phyloP scores from a whole-genome alignment of 1,284 basidiomycete genomes.

The Afroboletus lepidellus region DNA sequence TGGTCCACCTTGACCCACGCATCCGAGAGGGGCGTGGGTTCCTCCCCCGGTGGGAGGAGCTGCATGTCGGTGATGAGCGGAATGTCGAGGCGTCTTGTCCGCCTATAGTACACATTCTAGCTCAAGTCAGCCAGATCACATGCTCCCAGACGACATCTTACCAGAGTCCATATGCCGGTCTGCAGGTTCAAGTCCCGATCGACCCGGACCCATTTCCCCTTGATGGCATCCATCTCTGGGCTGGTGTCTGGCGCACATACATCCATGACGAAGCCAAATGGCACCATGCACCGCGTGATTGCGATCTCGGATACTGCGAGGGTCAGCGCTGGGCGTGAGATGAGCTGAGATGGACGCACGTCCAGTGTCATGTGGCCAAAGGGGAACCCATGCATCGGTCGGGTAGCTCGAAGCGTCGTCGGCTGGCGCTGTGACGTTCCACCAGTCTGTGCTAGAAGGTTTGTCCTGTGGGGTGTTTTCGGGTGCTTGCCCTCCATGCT shows the following conservation, averaged over 20 bases:
- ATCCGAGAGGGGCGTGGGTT: conserved; percentile 42
- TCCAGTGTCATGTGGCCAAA: conserved; percentile 81
- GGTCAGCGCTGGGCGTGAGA: conserved; percentile 5
- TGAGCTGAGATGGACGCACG: conserved; percentile 48
- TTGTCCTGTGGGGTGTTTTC: neutral
- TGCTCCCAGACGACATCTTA: conserved; percentile 22
- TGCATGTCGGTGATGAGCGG: conserved; percentile 64
- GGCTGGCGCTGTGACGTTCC: conserved; percentile 52
- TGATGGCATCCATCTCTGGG: conserved; percentile 69
- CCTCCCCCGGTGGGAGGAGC: conserved; percentile 51
- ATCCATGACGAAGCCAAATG: conserved; percentile 52
- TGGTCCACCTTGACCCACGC: conserved; percentile 58
- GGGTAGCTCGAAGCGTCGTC: conserved; percentile 63
- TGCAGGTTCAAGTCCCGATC: conserved; percentile 73
- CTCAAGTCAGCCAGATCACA: conserved; percentile 13
- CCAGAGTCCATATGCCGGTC: conserved; percentile 60
- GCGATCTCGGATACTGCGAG: conserved; percentile 74
- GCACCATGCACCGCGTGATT: conserved; percentile 68
- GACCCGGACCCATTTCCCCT: conserved; percentile 88
- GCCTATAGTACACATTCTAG: conserved; percentile 80
- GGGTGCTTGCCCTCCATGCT: conserved; percentile 8
- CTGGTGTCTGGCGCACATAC: conserved; percentile 71
- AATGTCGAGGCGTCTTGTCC: conserved; percentile 77
- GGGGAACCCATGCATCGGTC: conserved; percentile 78
- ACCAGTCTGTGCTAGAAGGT: conserved; percentile 59